A percentile compares a stretch with the other conserved stretches of the same genome.
These are phyloP conservation scores for Spathaspora arborariae DNA, from an alignment of 805 yeast species.

Conservation along the genomic window DNA sequence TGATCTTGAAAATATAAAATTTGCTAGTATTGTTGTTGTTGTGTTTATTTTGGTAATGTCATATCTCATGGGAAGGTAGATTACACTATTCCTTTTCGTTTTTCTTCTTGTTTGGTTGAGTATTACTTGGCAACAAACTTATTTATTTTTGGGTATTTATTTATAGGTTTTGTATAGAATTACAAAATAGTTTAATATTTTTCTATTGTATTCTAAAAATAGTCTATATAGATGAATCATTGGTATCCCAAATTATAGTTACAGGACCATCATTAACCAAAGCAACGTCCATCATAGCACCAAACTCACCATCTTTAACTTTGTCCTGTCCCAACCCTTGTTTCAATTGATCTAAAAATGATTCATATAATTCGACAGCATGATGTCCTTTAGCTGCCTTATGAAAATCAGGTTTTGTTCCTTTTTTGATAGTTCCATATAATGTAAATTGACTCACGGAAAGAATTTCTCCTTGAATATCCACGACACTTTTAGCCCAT, in stretches of 20 bases:
- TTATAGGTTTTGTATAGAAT: neutral
- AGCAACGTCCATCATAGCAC: conserved; percentile 96
- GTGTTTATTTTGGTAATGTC: conserved; percentile 3
- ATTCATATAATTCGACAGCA: conserved; percentile 50
- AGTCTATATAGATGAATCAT: conserved; percentile 23
- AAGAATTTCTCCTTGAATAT: conserved; percentile 66
- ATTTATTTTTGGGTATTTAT: neutral
- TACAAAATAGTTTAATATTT: neutral
- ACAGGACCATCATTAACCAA: conserved; percentile 92
- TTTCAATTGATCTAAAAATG: conserved; percentile 47
- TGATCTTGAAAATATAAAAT: conserved; percentile 18
- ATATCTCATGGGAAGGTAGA: conserved; percentile 3
- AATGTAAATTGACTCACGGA: conserved; percentile 93
- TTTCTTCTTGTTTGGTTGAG: neutral
- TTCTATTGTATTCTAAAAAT: neutral
- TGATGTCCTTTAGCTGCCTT: conserved; percentile 76
- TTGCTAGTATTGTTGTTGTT: conserved; percentile 15
- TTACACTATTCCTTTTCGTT: neutral
- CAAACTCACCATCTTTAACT: conserved; percentile 87
- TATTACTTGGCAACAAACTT: neutral
- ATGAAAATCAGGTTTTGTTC: conserved; percentile 94
- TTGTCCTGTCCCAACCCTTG: conserved; percentile 47
- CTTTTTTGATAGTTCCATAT: conserved; percentile 80
- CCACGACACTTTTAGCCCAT: conserved; percentile 67
- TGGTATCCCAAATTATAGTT: conserved; percentile 78